Base-by-base conservation (phyloP, 2,329 filamentous ascomycete genomes). In the Microdochium trichocladiopsis region DNA sequence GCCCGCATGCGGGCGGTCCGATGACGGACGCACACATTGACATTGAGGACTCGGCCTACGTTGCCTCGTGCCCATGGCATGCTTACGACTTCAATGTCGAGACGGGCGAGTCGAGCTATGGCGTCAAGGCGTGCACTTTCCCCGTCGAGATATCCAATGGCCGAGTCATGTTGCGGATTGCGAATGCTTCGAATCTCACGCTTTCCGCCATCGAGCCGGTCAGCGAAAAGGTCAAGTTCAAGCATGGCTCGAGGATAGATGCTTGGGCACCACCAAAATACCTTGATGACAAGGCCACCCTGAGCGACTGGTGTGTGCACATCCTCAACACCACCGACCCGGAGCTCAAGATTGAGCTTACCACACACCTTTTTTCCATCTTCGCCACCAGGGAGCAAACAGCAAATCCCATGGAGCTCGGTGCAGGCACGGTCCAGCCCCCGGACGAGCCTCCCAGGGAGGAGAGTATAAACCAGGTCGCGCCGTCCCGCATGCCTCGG, bases 51-150 rank as follows among this genome's bases (percentile, higher is more conserved):
- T 74, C 72, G 0, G 70, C 71, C 1, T 75, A 75, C 55, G 60
- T 75, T 23, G 72, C 67, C 18, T 74, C 72, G 2, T 75, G 72
- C 54, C 72, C 72, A 14, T 75, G 72, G 72, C 72, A 75, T 59
- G 72, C 72, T 2, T 75, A 75, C 56, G 72, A 75, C 57, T 75
- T 75, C 55, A 75, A 75, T 52, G 70, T 75, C 52, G 71, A 75
- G 60, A 75, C 72, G 1, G 72, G 72, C 51, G 70, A 74, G 60
- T 75, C 72, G 6, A 75, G 72, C 54, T 70, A 73, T 18, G 72
- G 72, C 11, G 66, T 75, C 54, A 73, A 72, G 59, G 66, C 72
- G 3, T 75, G 72, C 60, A 75, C 72, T 1, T 75, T 72, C 50
- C 70, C 71, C 1, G 64, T 75, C 43, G 58, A 66, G 49, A 60